Base-by-base conservation (phyloP, 108 stramenopile genomes). In the Cyclotella cryptica region DNA sequence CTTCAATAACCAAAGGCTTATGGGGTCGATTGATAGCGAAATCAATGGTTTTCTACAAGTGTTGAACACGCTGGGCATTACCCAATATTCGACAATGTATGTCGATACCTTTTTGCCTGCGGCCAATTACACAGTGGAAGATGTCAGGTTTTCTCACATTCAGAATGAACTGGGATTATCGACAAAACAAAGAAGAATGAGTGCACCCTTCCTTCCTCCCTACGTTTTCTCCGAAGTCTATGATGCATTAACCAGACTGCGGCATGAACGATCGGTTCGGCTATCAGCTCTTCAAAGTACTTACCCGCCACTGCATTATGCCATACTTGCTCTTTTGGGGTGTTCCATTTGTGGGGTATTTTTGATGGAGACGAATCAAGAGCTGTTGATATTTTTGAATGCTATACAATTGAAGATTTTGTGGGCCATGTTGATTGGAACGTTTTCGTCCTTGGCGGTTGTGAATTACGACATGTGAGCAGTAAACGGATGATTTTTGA, bases 381-480 rank as follows among this genome's bases (percentile, higher is more conserved):
- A 87, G 61, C 57, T 89, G 18, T 51, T 88, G 27, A 74, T 85
- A 18, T 92, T 92, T 79, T 74, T 92, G 51, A 77, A 77, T 54
- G 85, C 89, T 35, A 76, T 90, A 63, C 92, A 90, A 68, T 72
- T 92, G 35, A 73, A 72, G 28, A 77, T 92, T 68, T 55, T 92
- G 84, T 89, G 84, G 81, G 59, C 79, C 45, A 90, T 90, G 86
- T 72, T 90, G 63, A 78, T 88, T 29, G 88, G 89, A 4, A 87
- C 90, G 0, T 89, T 90, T 66, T 77, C 84, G 27, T 84, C 86
- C 13, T 77, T 90, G 72, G 87, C 79, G 19, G 77, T 88, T 19
- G 84, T 90, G 12, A 80, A 78, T 80, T 85, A 80, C 58, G 90
- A 90, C 67, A 74, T 90, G 71, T 57, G 55, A 57, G 55, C 24